Evolutionary conservation across 495 filamentous ascomycete genomes (phyloP).

Genomic region (Annulohypoxylon nitens): DNA sequence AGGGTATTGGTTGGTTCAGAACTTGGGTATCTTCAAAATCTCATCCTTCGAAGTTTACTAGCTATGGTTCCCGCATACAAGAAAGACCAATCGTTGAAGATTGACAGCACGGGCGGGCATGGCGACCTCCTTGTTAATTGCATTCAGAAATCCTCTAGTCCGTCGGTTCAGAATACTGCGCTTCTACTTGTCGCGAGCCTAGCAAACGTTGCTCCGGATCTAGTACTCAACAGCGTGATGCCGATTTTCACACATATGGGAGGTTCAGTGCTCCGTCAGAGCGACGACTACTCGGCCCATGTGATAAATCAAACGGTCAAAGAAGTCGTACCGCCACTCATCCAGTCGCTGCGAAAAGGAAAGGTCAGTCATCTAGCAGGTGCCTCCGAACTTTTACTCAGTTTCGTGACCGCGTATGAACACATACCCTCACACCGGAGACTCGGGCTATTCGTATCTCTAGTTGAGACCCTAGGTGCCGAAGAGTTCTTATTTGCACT

Average conservation of each 20-base stretch:
- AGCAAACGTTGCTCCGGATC: slow-evolving; percentile 84
- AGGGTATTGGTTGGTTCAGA: slow-evolving; percentile 77
- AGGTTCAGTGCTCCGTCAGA: slow-evolving; percentile 84
- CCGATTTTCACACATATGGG: slow-evolving; percentile 99
- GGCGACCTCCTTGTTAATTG: slow-evolving; percentile 92
- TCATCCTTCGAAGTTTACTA: slow-evolving; percentile 80
- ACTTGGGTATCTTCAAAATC: slow-evolving; percentile 85
- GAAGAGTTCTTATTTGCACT: slow-evolving; percentile 84
- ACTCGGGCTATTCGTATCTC: slow-evolving; percentile 80
- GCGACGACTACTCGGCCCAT: slow-evolving; percentile 94
- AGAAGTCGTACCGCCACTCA: slow-evolving; percentile 90
- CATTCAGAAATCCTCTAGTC: slow-evolving; percentile 86
- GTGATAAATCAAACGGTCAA: slow-evolving; percentile 92
- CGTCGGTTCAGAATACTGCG: slow-evolving; percentile 90
- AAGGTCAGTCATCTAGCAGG: slow-evolving; percentile 81
- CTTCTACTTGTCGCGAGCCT: slow-evolving; percentile 88
- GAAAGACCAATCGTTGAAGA: slow-evolving; percentile 68
- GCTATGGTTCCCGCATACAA: slow-evolving; percentile 82
- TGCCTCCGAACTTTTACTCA: slow-evolving; percentile 86
- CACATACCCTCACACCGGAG: slow-evolving; percentile 90
- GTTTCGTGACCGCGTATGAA: slow-evolving; percentile 94
- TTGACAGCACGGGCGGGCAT: slow-evolving; percentile 80
- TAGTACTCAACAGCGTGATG: slow-evolving; percentile 96
- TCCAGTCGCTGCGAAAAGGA: slow-evolving; percentile 82
- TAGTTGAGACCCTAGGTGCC: slow-evolving; percentile 84